Evolutionary conservation across 2,329 filamentous ascomycete species (phyloP), one percentile per base, ranked within the genome.

Genomic region (Aspergillus fumigatus): DNA sequence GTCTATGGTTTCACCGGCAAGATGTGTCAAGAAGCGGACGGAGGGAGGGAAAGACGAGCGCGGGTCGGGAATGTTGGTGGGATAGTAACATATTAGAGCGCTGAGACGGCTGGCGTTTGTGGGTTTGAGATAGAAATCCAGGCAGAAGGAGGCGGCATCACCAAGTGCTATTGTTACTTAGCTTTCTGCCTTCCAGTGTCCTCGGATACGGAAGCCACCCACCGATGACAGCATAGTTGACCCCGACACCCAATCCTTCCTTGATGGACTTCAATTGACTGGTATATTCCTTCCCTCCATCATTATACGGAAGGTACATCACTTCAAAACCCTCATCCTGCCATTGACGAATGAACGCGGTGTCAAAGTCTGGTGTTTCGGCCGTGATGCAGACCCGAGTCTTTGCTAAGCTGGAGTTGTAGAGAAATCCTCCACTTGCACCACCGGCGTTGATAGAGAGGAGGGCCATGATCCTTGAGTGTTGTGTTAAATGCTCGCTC

Each of bases 191-290:
- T 2, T 2, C 25, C 4, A 8, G 11, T 32, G 29, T 1, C 26
- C 2, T 48, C 21, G 11, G n/a, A 48, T 45, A 17, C 17, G 47
- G 11, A 19, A 14, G 5, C 26, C 53, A 61, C 70, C 57, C 77
- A 86, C 84, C 83, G 68, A 87, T 79, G 62, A 87, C 81, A 3
- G 80, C 84, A 69, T 85, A 88, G 57, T 81, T 80, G 67, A 85
- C 84, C n/a, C 77, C 77, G 1, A 79, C 74, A 3, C 84, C 82
- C 38, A 86, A 75, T 9, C 77, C 75, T 43, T 84, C 81, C 52
- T 80, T 80, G 38, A 83, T 70, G 19, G 73, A 71, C 59, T 80
- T 78, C 55, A 87, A 65, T 53, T 75, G 75, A 49, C 78, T 75
- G n/a, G 75, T 74, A 60, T 82, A 77, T 14, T 77, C 74, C 59